A percentile compares a stretch with the other conserved stretches of the same genome.
These are phyloP conservation scores for Pichia heedii DNA, from an alignment of 805 yeast genomes.

Conservation along the genomic window DNA sequence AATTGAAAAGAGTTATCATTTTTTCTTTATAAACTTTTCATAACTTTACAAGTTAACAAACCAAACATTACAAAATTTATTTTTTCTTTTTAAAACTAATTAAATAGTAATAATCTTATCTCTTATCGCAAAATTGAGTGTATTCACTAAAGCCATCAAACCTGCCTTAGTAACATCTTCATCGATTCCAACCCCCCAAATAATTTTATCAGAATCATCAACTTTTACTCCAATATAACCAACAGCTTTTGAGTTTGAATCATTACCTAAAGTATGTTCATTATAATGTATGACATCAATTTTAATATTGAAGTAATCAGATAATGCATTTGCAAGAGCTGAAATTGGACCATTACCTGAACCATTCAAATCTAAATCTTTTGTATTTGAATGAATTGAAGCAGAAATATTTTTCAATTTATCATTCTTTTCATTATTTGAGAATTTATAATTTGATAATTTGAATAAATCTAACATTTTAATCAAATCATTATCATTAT, in stretches of 20 bases:
- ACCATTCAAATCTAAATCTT: constrained; percentile 36
- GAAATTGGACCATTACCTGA: constrained; percentile 80
- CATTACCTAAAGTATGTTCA: constrained; percentile 74
- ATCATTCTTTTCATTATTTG: constrained; percentile 32
- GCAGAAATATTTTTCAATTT: constrained; percentile 40
- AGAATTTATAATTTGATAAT: constrained; percentile 21
- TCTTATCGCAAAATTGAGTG: constrained; percentile 30
- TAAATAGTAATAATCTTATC: constrained; percentile 15
- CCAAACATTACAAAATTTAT: no score
- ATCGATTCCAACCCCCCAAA: constrained; percentile 53
- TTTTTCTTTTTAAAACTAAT: background rate
- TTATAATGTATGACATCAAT: constrained; percentile 62
- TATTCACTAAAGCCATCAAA: constrained; percentile 39
- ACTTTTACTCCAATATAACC: constrained; percentile 40
- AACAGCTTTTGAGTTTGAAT: constrained; percentile 65
- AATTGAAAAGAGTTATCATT: no score
- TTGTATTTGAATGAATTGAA: constrained; percentile 34
- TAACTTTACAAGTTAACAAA: no score
- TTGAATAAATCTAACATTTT: constrained; percentile 16
- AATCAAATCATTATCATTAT: constrained; percentile 11
- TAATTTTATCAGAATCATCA: constrained; percentile 9
- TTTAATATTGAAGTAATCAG: constrained; percentile 36
- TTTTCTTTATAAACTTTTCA: no score
- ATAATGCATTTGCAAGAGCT: constrained; percentile 57
- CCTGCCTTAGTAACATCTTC: constrained; percentile 51